Evolutionary conservation across 2,329 filamentous ascomycete genomes (phyloP).

Genomic region (Bertia moriformis): DNA sequence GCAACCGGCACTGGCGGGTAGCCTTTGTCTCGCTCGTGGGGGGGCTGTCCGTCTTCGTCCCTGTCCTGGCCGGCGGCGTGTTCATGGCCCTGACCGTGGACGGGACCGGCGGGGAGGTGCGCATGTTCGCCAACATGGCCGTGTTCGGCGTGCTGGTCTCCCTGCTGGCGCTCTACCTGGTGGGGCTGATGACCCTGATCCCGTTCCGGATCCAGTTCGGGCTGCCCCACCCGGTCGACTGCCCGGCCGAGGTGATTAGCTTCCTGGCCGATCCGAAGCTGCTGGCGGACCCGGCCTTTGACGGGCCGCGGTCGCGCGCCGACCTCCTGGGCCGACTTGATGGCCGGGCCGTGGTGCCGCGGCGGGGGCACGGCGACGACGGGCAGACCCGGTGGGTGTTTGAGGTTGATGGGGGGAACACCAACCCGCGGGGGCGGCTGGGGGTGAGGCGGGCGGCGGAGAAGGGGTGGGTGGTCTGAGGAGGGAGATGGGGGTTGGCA

Average conservation of each 20-base stretch:
- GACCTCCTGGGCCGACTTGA: constrained; percentile 60
- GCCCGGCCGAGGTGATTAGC: constrained; percentile 62
- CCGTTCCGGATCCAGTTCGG: constrained; percentile 44
- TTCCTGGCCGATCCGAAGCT: constrained; percentile 64
- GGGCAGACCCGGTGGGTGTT: constrained; percentile 38
- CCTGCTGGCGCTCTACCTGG: constrained; percentile 55
- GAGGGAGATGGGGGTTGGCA: no score
- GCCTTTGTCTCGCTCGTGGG: constrained; percentile 46
- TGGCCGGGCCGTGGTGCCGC: no score
- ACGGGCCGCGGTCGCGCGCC: constrained; percentile 46
- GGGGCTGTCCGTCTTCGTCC: constrained; percentile 44
- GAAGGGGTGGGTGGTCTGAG: no score
- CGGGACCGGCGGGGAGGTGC: constrained; percentile 27
- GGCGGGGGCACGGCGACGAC: constrained; percentile 22
- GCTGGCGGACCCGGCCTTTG: constrained; percentile 59
- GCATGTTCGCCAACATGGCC: constrained; percentile 60
- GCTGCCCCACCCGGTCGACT: constrained; percentile 60
- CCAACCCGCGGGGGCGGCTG: no score
- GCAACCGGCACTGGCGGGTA: constrained; percentile 50
- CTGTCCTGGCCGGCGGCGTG: constrained; percentile 53
- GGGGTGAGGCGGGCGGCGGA: constrained; percentile 13
- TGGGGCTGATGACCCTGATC: constrained; percentile 46
- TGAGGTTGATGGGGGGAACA: constrained; percentile 21
- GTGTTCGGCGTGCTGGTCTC: constrained; percentile 61
- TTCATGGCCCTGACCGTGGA: constrained; percentile 59